These are phyloP conservation scores for Penicillium coprophilum DNA, from an alignment of 495 filamentous ascomycete species.

Conservation along the genomic window DNA sequence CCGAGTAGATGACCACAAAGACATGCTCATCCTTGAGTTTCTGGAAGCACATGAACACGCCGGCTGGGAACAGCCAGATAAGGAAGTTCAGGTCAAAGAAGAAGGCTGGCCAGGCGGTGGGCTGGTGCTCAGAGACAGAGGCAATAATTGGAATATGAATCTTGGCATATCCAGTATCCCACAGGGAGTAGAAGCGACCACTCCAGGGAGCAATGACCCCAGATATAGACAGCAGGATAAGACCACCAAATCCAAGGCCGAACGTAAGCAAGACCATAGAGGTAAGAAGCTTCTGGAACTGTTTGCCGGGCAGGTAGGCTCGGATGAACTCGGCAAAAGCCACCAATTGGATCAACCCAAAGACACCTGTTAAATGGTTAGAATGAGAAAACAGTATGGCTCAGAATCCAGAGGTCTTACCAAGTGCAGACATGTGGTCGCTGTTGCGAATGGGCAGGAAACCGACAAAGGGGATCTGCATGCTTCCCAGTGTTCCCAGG, in stretches of 20 bases:
- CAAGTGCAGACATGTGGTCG: constrained; percentile 97
- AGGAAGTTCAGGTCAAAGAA: constrained; percentile 98
- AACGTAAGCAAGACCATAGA: constrained; percentile 77
- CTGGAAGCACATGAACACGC: constrained; percentile 97
- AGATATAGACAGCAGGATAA: constrained; percentile 79
- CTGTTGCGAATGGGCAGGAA: constrained; percentile 95
- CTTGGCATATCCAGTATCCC: constrained; percentile 99
- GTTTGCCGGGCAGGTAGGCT: constrained; percentile 80
- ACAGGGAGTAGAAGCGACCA: constrained; percentile 98
- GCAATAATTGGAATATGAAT: constrained; percentile 99
- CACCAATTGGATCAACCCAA: constrained; percentile 92
- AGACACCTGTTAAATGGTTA: constrained; percentile 64
- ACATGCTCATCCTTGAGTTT: constrained; percentile 94
- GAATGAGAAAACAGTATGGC: constrained; percentile 66
- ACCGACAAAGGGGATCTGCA: constrained; percentile 99
- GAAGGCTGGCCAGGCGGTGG: constrained; percentile 99
- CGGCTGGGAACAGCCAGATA: constrained; percentile 98
- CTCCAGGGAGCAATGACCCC: constrained; percentile 97
- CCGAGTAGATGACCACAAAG: constrained; percentile 94
- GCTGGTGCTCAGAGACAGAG: constrained; percentile 98
- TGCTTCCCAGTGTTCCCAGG: constrained; percentile 92
- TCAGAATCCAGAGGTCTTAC: constrained; percentile 50
- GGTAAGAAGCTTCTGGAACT: constrained; percentile 85
- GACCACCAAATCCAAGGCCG: constrained; percentile 66
- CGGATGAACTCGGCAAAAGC: constrained; percentile 91